phyloP scores from a whole-genome alignment of 208 protist species.

The Trypanosoma vivax region DNA sequence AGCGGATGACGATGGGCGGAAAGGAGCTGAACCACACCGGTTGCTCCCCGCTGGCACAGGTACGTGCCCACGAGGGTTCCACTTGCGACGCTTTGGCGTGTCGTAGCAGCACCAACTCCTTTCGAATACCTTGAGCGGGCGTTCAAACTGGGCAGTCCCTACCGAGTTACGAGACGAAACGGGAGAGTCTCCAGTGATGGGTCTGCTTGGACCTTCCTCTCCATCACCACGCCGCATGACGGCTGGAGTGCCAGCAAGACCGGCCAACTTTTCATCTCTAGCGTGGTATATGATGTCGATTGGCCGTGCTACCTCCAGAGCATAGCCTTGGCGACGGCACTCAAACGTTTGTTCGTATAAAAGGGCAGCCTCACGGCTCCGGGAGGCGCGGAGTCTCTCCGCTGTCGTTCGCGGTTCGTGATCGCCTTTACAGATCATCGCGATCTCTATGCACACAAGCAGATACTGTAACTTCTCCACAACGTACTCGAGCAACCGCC shows the following conservation, averaged over 20 bases:
- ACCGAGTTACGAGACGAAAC: no score
- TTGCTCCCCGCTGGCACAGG: no score
- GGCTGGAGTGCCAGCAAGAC: no score
- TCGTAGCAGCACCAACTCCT: constrained; percentile 1
- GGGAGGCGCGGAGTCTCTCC: constrained; percentile 9
- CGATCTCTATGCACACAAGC: no score
- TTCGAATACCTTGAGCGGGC: constrained; percentile 5
- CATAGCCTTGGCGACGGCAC: constrained; percentile 1
- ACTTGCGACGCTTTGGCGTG: neutral
- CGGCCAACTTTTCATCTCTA: no score
- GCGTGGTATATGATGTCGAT: neutral
- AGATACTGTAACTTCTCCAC: no score
- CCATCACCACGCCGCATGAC: no score
- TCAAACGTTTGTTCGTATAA: constrained; percentile 16
- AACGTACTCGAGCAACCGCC: neutral
- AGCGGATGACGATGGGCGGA: no score
- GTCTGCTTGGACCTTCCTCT: no score
- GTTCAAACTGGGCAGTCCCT: no score
- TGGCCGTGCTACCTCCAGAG: neutral
- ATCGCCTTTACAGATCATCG: neutral
- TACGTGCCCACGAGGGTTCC: neutral
- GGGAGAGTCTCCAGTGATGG: no score
- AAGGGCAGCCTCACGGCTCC: constrained; percentile 8
- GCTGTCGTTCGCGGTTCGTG: constrained; percentile 5
- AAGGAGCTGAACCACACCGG: no score